phyloP scores from a whole-genome alignment of 2,329 filamentous ascomycete genomes.

The Allantophomopsis cytisporea region DNA sequence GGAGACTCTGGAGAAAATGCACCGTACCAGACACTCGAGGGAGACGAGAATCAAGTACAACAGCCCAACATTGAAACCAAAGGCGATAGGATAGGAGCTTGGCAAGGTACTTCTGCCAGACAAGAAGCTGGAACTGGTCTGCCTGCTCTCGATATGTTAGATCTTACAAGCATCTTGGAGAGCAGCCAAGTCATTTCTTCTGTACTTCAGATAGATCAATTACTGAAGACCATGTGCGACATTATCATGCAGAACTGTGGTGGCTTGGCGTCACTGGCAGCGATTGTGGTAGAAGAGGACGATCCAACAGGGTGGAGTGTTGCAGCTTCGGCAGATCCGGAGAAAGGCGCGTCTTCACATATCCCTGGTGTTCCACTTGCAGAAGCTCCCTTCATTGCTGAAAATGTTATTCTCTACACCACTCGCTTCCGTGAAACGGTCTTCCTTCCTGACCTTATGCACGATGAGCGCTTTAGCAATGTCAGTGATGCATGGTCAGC shows the following conservation, averaged over 20 bases:
- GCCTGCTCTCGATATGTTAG: slow-evolving; percentile 71
- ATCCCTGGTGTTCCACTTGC: slow-evolving; percentile 50
- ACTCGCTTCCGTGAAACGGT: slow-evolving; percentile 64
- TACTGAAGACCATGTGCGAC: slow-evolving; percentile 70
- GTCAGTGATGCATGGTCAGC: slow-evolving; percentile 56
- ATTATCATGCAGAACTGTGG: slow-evolving; percentile 70
- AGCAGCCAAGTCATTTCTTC: slow-evolving; percentile 72
- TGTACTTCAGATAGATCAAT: slow-evolving; percentile 59
- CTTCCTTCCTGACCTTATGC: slow-evolving; percentile 59
- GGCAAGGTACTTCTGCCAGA: slow-evolving; percentile 43
- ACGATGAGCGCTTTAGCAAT: slow-evolving; percentile 67
- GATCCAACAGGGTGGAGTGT: slow-evolving; percentile 43
- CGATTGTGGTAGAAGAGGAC: slow-evolving; percentile 59
- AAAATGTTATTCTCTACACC: slow-evolving; percentile 66
- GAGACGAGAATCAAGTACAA: slow-evolving; percentile 22
- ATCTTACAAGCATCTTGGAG: slow-evolving; percentile 64
- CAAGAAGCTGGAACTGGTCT: slow-evolving; percentile 46
- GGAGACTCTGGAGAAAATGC: slow-evolving; percentile 28
- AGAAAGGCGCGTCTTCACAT: slow-evolving; percentile 53
- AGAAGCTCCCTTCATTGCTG: slow-evolving; percentile 55
- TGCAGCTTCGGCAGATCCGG: slow-evolving; percentile 60
- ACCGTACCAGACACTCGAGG: slow-evolving; percentile 33
- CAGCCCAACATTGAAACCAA: slow-evolving; percentile 31
- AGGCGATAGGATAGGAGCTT: slow-evolving; percentile 47
- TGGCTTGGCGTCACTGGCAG: slow-evolving; percentile 54